Conservation (phyloP, 2,329 filamentous ascomycete genomes). For the Aspergillus fumigatiaffinis region DNA sequence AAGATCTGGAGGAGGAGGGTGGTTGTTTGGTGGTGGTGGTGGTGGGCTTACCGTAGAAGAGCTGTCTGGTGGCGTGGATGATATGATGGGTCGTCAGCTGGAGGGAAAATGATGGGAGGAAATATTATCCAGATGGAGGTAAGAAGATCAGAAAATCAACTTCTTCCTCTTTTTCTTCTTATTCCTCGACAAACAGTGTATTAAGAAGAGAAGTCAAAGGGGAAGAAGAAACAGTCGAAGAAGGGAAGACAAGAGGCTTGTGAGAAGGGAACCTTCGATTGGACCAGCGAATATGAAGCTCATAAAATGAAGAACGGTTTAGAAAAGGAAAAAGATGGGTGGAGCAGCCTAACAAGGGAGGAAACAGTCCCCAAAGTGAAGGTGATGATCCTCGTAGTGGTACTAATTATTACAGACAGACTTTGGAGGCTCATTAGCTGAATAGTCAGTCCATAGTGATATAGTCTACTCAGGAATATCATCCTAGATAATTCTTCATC, state of each 20-base stretch:
- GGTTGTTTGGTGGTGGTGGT: background rate
- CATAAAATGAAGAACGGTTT: background rate
- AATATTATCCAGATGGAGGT: slow-evolving; percentile 24
- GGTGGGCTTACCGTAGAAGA: slow-evolving; percentile 6
- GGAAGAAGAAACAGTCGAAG: slow-evolving; percentile 21
- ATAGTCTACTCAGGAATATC: background rate
- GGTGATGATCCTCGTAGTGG: slow-evolving; percentile 2
- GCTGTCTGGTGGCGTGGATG: slow-evolving; percentile 18
- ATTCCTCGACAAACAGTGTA: background rate
- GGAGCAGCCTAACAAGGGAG: slow-evolving; percentile 2
- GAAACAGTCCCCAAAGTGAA: slow-evolving; percentile 1
- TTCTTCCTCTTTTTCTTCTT: background rate
- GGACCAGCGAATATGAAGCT: background rate
- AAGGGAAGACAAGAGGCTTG: slow-evolving; percentile 23
- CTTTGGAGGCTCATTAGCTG: background rate
- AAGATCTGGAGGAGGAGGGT: background rate
- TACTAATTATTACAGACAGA: background rate
- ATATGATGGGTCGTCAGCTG: slow-evolving; percentile 7
- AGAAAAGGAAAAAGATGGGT: background rate
- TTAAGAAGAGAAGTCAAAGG: background rate
- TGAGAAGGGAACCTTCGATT: slow-evolving; percentile 2
- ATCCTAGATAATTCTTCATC: background rate
- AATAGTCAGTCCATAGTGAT: background rate
- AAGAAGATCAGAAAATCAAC: slow-evolving; percentile 14
- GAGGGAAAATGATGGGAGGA: slow-evolving; percentile 23